These are phyloP conservation scores for Pseudotsuga menziesii DNA, from an alignment of 75 land plant genomes.

Conservation along the genomic window DNA sequence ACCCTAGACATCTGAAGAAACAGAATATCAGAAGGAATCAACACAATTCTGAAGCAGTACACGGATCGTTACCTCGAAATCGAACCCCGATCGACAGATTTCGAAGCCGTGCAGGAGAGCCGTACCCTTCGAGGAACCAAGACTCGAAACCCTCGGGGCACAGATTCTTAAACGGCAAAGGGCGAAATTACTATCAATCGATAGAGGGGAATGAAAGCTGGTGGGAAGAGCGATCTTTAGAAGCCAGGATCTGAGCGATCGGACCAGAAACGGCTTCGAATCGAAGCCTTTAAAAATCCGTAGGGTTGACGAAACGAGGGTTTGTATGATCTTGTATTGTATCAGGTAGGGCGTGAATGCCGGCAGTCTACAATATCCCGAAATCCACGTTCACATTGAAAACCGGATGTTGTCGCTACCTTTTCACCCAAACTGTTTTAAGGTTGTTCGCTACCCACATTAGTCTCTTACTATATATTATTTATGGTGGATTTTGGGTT, in stretches of 20 bases:
- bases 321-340: slow-evolving; percentile 1
- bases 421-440: too few relatives aligned
- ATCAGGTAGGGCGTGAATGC: background rate
- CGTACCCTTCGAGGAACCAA: background rate
- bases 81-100: background rate
- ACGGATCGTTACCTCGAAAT: background rate
- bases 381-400: background rate
- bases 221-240: background rate
- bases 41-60: background rate
- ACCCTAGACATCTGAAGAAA: background rate
- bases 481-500: too few relatives aligned
- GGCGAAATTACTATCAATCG: background rate
- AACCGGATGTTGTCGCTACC: too few relatives aligned
- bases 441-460: too few relatives aligned
- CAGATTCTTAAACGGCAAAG: background rate
- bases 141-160: background rate
- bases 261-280: background rate
- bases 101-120: background rate
- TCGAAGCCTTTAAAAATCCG: background rate
- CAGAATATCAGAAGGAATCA: background rate
- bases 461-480: too few relatives aligned
- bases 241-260: background rate
- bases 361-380: background rate
- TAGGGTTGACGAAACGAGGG: slow-evolving; percentile 8
- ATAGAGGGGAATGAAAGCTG: background rate